Evolutionary conservation across 805 yeast genomes (phyloP).

Genomic region (Ogataea nonfermentans): DNA sequence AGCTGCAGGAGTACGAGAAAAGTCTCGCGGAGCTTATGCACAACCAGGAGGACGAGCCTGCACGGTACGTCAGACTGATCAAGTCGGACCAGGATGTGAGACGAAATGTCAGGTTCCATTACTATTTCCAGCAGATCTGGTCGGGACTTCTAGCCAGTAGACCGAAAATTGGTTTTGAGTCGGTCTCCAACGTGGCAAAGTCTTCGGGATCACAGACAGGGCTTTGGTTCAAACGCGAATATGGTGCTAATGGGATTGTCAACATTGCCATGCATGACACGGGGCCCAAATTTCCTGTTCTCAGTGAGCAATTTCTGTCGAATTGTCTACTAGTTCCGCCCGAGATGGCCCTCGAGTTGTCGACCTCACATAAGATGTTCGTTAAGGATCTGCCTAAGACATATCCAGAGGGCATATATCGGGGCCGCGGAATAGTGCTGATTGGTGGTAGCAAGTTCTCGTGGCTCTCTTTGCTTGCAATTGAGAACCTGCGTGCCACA

Average conservation of each 20-base stretch:
- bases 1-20: conserved; percentile 14
- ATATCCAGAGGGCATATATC: conserved; percentile 41
- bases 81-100: conserved; percentile 19
- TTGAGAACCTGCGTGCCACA: conserved; percentile 44
- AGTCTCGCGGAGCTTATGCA: conserved; percentile 11
- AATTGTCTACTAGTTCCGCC: conserved; percentile 47
- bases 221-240: conserved; percentile 20
- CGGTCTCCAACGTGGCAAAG: conserved; percentile 1
- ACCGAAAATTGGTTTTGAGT: conserved; percentile 29
- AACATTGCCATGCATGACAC: conserved; percentile 34
- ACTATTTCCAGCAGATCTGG: conserved; percentile 23
- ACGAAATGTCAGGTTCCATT: conserved; percentile 20
- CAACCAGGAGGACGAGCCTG: conserved; percentile 9
- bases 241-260: conserved; percentile 29
- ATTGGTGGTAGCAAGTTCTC: conserved; percentile 77
- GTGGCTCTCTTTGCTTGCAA: conserved; percentile 56
- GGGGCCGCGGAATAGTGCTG: conserved; percentile 61
- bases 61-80: conserved; percentile 8
- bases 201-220: conserved; percentile 4
- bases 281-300: conserved; percentile 33
- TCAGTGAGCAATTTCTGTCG: conserved; percentile 52
- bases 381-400: conserved; percentile 38
- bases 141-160: conserved; percentile 19
- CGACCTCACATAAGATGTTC: conserved; percentile 45
- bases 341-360: conserved; percentile 44